Evolutionary conservation across 495 filamentous ascomycete species (phyloP).

Genomic region (Thozetella sp.): DNA sequence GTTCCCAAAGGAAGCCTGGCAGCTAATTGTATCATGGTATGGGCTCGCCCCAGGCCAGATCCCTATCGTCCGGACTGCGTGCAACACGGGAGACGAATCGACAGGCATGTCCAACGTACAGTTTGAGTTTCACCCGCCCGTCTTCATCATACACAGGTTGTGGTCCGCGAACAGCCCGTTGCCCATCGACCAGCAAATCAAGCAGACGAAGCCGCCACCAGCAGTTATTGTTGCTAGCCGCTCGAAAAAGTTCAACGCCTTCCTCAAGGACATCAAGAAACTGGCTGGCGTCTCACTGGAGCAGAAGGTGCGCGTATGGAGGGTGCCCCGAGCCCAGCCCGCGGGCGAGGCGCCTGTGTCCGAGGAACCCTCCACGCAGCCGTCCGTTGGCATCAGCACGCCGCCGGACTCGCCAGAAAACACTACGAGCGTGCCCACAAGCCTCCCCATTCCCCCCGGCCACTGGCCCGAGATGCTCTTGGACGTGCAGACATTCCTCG

Average conservation of each 20-base stretch:
- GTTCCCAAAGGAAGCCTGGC: slow-evolving; percentile 79
- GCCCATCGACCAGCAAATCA: slow-evolving; percentile 59
- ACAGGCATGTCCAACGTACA: slow-evolving; percentile 64
- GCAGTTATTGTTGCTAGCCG: slow-evolving; percentile 70
- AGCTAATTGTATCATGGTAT: slow-evolving; percentile 80
- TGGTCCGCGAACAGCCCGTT: slow-evolving; percentile 53
- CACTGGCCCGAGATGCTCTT: slow-evolving; percentile 69
- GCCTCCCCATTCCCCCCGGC: slow-evolving; percentile 33
- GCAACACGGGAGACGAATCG: slow-evolving; percentile 68
- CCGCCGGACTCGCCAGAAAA: slow-evolving; percentile 28
- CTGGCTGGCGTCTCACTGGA: slow-evolving; percentile 62
- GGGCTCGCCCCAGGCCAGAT: slow-evolving; percentile 71
- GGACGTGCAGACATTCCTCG: slow-evolving; percentile 70
- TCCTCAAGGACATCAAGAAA: slow-evolving; percentile 73
- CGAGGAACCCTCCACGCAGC: slow-evolving; percentile 7
- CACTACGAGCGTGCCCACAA: slow-evolving; percentile 21
- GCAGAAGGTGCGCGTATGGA: slow-evolving; percentile 81
- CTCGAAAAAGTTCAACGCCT: slow-evolving; percentile 66
- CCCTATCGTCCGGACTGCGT: slow-evolving; percentile 73
- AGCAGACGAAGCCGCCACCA: slow-evolving; percentile 53
- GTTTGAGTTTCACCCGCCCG: slow-evolving; percentile 82
- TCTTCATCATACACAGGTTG: slow-evolving; percentile 85
- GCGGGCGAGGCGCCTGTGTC: slow-evolving; percentile 22
- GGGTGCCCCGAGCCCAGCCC: slow-evolving; percentile 54
- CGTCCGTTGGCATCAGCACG: slow-evolving; percentile 24